These are phyloP conservation scores for Cryphonectria carpinicola DNA, from an alignment of 2,329 filamentous ascomycete species.

Conservation along the genomic window DNA sequence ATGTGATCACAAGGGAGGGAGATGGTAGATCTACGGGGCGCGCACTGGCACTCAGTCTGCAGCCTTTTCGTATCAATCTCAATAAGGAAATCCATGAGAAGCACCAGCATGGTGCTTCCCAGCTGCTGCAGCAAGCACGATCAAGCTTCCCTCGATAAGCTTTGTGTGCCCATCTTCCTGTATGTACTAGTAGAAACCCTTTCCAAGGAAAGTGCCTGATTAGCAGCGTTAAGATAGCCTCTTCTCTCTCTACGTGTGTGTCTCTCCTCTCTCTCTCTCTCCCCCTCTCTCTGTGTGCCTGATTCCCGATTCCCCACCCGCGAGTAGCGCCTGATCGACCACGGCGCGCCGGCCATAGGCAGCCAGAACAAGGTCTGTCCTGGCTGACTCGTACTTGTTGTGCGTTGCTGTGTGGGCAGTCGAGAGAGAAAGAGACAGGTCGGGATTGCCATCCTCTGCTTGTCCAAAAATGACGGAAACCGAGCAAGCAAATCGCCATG, in stretches of 20 bases:
- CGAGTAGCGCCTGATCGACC: slow-evolving; percentile 11
- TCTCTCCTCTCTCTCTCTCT: no score
- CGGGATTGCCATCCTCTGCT: neutral
- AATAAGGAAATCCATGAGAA: neutral
- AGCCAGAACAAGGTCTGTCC: neutral
- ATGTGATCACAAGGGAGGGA: neutral
- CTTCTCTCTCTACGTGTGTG: neutral
- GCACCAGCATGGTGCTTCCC: no score
- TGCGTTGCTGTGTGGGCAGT: neutral
- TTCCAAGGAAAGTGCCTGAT: neutral
- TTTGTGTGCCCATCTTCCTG: neutral
- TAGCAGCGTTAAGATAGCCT: neutral
- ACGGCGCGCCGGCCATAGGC: slow-evolving; percentile 3
- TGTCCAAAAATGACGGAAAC: neutral
- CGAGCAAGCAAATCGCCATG: neutral
- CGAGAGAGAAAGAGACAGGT: no score
- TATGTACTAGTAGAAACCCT: neutral
- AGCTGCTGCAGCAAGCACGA: no score
- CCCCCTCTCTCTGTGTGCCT: neutral
- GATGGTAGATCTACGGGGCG: neutral
- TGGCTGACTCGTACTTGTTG: neutral
- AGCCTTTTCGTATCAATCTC: neutral
- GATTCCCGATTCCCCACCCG: neutral
- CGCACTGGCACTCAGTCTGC: neutral
- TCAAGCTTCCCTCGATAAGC: neutral